These are phyloP conservation scores for Tricholoma matsutake DNA, from an alignment of 768 basidiomycete genomes.

Conservation along the genomic window DNA sequence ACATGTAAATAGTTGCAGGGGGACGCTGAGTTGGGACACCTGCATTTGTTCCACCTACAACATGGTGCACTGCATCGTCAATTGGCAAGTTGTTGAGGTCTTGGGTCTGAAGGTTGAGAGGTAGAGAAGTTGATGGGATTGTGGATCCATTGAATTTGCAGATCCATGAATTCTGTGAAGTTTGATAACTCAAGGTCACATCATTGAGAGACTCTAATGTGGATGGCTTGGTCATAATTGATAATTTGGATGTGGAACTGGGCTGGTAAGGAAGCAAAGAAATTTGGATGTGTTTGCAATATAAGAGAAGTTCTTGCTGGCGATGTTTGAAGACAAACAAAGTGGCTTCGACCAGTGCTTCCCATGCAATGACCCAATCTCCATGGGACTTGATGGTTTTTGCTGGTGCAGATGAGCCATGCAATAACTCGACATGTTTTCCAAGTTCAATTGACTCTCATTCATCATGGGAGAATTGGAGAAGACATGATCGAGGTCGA, in stretches of 20 bases:
- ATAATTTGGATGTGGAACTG: conserved; percentile 17
- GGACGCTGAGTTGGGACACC: conserved; percentile 10
- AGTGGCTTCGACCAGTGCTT: not conserved
- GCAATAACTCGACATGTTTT: conserved; percentile 8
- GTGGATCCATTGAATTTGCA: no score
- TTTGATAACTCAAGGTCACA: not conserved
- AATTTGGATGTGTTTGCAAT: no score
- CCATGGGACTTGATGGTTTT: not conserved
- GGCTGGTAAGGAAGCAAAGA: no score
- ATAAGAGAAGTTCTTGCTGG: conserved; percentile 12
- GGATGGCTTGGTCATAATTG: conserved; percentile 23
- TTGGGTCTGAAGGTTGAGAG: not conserved
- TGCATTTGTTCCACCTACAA: not conserved
- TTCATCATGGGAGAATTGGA: no score
- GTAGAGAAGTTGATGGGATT: no score
- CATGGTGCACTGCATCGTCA: conserved; percentile 3
- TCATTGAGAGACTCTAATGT: conserved; percentile 2
- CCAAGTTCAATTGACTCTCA: no score
- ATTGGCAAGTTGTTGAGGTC: not conserved
- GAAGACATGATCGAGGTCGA: conserved; percentile 8
- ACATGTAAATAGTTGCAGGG: conserved; percentile 17
- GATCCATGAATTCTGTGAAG: no score
- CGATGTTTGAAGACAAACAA: conserved; percentile 23
- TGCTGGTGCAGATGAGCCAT: conserved; percentile 5
- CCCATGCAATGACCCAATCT: conserved; percentile 10